These are phyloP conservation scores for Erythrobasidium hasegawianum DNA, from an alignment of 1,284 basidiomycete species.

Conservation along the genomic window DNA sequence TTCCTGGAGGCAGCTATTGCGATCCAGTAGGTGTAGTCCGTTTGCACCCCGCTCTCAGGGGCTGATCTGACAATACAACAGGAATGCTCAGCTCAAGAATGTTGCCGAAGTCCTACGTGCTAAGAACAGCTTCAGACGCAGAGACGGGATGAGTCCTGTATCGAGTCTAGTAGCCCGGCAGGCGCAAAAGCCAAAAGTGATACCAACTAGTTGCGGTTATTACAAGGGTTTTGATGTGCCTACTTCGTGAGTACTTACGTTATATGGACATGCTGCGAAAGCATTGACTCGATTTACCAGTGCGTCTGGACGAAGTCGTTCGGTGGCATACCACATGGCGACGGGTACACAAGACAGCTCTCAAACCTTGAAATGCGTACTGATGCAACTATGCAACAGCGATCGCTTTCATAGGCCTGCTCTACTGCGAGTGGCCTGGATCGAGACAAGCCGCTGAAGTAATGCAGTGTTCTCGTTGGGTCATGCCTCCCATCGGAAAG, in stretches of 20 bases:
- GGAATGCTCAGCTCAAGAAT: constrained; percentile 16
- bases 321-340: constrained; percentile 20
- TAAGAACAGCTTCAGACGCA: constrained; percentile 16
- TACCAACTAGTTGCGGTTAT: constrained; percentile 20
- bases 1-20: constrained; percentile 21
- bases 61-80: constrained; percentile 1
- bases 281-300: not conserved
- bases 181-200: not conserved
- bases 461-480: constrained; percentile 1
- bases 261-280: not conserved
- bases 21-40: constrained; percentile 8
- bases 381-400: not conserved
- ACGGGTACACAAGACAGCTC: too few species aligned
- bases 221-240: constrained; percentile 33
- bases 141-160: constrained; percentile 1
- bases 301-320: constrained; percentile 14
- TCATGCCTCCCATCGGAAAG: constrained; percentile 16
- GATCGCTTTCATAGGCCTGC: constrained; percentile 11
- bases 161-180: not conserved
- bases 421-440: constrained; percentile 23
- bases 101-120: constrained; percentile 6
- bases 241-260: constrained; percentile 6
- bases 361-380: not conserved
- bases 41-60: too few species aligned
- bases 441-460: constrained; percentile 7